Evolutionary conservation across 805 yeast species (phyloP).

Genomic region (Saccharomyces kudriavzevii): DNA sequence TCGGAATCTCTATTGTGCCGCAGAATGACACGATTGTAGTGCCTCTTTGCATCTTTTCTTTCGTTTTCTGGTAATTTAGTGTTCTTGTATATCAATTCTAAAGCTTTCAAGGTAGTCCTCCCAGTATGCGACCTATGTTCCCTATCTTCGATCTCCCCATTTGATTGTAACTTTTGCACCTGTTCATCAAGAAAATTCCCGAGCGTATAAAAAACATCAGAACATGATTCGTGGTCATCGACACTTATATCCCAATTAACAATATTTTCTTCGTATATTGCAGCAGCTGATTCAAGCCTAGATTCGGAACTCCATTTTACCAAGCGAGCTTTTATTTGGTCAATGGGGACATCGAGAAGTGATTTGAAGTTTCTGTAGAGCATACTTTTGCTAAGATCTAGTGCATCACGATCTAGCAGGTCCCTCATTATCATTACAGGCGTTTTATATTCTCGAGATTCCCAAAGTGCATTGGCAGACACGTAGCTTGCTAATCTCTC

Average conservation of each 20-base stretch:
- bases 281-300: slow-evolving; percentile 54
- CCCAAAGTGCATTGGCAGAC: slow-evolving; percentile 60
- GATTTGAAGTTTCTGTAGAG: background rate
- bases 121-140: slow-evolving; percentile 37
- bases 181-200: slow-evolving; percentile 73
- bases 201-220: slow-evolving; percentile 46
- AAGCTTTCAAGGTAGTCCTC: slow-evolving; percentile 40
- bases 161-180: slow-evolving; percentile 37
- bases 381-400: background rate
- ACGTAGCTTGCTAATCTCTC: slow-evolving; percentile 31
- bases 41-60: slow-evolving; percentile 45
- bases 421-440: slow-evolving; percentile 49
- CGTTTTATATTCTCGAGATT: slow-evolving; percentile 43
- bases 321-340: slow-evolving; percentile 33
- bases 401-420: slow-evolving; percentile 9
- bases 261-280: slow-evolving; percentile 51
- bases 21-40: slow-evolving; percentile 39
- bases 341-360: slow-evolving; percentile 13
- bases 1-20: slow-evolving; percentile 44
- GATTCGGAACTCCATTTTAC: slow-evolving; percentile 69
- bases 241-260: slow-evolving; percentile 25
- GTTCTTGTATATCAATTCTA: slow-evolving; percentile 39
- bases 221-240: slow-evolving; percentile 25
- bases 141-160: slow-evolving; percentile 37
- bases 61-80: slow-evolving; percentile 37